Base-by-base conservation (phyloP, 2,329 filamentous ascomycete genomes). In the Phaeosphaeria sp. region DNA sequence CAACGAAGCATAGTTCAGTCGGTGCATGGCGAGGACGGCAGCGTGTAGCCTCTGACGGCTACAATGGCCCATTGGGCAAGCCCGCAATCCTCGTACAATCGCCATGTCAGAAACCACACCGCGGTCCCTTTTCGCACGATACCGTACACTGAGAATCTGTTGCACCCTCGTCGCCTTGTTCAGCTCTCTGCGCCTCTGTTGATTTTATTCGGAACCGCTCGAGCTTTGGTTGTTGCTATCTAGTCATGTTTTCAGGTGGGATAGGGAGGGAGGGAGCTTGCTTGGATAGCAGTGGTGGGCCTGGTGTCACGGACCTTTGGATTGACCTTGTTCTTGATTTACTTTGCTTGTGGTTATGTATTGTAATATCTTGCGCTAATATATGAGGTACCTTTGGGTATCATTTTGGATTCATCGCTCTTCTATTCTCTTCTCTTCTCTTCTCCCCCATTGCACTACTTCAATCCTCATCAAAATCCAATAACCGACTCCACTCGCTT, bases 401-500 rank as follows among this genome's bases (percentile, higher is more conserved):
- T 43, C 41, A 4, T 21, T 43, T 36, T 43, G 9, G 41, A 20
- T 20, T n/a, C 7, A 15, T 18, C 15, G 11, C 41, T 7, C 20
- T 15, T 41, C 36, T 6, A 41, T 41, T 41, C 36, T 41, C 30
- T 9, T 7, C 7, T 9, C 7, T 9, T 36, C 30, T 15, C 7
- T 41, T 18, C 5, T 41, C 36, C 18, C n/a, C 20, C 42, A 15
- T 20, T 20, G 42, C n/a, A 46, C 18, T 49, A 30, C 1, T 33
- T 48, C 36, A 22, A 46, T 64, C 63, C 62, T 64, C 67, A 18
- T 78, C 69, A 62, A 77, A 74, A 46, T 82, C 78, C 20, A 81
- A 67, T 15, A 77, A 53, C 33, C 75, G 66, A 52, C 74, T 79
- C 80, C 81, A 83, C 43, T 79, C 79, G 13, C 58, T 67, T 41